Conservation (phyloP, 2,329 filamentous ascomycete genomes). For the Fusarium ambrosium region DNA sequence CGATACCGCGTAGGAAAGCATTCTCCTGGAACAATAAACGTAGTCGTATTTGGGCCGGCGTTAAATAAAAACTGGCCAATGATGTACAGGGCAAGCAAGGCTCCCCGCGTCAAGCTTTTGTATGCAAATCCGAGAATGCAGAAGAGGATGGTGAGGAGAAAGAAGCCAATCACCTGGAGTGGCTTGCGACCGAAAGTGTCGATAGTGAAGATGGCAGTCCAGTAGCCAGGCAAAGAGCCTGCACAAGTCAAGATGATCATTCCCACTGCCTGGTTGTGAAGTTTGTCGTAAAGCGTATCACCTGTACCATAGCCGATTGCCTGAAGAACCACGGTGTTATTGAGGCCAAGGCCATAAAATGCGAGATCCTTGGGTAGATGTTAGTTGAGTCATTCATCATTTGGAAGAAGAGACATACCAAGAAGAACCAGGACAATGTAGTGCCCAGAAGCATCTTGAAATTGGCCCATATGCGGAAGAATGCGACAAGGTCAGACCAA, state of each 20-base stretch:
- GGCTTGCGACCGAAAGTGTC: slow-evolving; percentile 84
- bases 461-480: slow-evolving; percentile 79
- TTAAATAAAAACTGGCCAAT: slow-evolving; percentile 77
- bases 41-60: slow-evolving; percentile 75
- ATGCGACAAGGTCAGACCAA: slow-evolving; percentile 74
- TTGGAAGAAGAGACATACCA: slow-evolving; percentile 56
- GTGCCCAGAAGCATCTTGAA: slow-evolving; percentile 80
- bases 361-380: slow-evolving; percentile 67
- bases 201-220: slow-evolving; percentile 79
- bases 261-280: slow-evolving; percentile 80
- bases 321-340: slow-evolving; percentile 78
- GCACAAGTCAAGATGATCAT: slow-evolving; percentile 84
- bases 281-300: slow-evolving; percentile 73
- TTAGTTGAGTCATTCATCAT: slow-evolving; percentile 7
- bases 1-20: slow-evolving; percentile 75
- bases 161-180: slow-evolving; percentile 76
- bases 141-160: slow-evolving; percentile 72
- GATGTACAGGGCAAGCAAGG: slow-evolving; percentile 73
- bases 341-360: slow-evolving; percentile 80
- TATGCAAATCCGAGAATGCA: slow-evolving; percentile 73
- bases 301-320: slow-evolving; percentile 79
- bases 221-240: slow-evolving; percentile 84
- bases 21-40: slow-evolving; percentile 75
- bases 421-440: slow-evolving; percentile 84
- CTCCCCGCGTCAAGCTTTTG: slow-evolving; percentile 59